Evolutionary conservation across 2,329 filamentous ascomycete genomes (phyloP).

Genomic region (Neoscytalidium dimidiatum): DNA sequence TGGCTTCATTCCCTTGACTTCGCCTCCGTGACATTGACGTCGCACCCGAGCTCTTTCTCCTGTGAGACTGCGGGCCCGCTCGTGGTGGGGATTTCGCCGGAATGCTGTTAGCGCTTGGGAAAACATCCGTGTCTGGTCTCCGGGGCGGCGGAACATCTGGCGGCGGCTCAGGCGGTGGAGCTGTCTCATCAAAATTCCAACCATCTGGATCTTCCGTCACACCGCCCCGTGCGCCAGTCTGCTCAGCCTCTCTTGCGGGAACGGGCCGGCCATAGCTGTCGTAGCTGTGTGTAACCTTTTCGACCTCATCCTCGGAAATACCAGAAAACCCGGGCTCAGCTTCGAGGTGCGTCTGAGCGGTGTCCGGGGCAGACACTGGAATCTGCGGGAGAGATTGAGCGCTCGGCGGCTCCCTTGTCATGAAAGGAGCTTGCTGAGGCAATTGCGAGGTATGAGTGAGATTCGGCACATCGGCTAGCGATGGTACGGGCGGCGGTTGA

Average conservation of each 20-base stretch:
- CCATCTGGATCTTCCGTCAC: constrained; percentile 64
- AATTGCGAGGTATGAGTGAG: constrained; percentile 38
- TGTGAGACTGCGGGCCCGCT: constrained; percentile 64
- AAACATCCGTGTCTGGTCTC: constrained; percentile 82
- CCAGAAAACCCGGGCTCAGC: constrained; percentile 43
- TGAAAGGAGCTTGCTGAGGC: constrained; percentile 44
- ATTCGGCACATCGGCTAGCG: constrained; percentile 45
- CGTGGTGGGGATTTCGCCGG: constrained; percentile 78
- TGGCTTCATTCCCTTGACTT: constrained; percentile 63
- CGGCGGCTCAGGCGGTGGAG: constrained; percentile 59
- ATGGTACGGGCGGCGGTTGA: constrained; percentile 55
- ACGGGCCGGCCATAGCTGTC: constrained; percentile 60
- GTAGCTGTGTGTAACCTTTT: constrained; percentile 60
- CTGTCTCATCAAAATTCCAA: constrained; percentile 90
- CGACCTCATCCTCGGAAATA: constrained; percentile 56
- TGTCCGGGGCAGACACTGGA: constrained; percentile 18
- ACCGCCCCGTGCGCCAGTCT: constrained; percentile 37
- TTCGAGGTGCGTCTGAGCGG: constrained; percentile 35
- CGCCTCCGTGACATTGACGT: constrained; percentile 63
- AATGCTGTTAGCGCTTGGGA: constrained; percentile 77
- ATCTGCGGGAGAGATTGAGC: constrained; percentile 35
- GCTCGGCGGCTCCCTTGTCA: constrained; percentile 45
- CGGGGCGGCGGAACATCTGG: constrained; percentile 57
- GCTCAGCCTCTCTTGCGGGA: constrained; percentile 45
- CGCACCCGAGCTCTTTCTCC: constrained; percentile 74